Evolutionary conservation across 495 filamentous ascomycete genomes (phyloP).

Genomic region (Melanomma pulvis-pyrius): DNA sequence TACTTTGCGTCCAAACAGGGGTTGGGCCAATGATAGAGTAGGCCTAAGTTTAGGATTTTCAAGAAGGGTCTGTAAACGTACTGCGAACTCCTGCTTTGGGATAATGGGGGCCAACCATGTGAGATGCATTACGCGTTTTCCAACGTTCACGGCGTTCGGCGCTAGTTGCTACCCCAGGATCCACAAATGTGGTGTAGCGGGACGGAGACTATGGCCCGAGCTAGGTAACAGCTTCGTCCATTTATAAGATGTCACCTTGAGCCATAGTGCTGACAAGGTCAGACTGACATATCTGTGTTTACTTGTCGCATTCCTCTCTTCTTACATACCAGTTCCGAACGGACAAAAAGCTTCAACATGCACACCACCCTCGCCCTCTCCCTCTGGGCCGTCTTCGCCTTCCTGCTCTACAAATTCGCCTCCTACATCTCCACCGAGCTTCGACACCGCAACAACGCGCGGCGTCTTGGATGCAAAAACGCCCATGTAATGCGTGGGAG

Average conservation of each 20-base stretch:
- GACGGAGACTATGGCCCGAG: neutral
- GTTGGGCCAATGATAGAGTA: too few relatives aligned
- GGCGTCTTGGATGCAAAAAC: conserved; percentile 34
- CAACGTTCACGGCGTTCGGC: too few relatives aligned
- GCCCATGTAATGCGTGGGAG: conserved; percentile 49
- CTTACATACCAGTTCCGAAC: neutral
- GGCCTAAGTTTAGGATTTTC: too few relatives aligned
- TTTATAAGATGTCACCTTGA: neutral
- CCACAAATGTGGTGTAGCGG: neutral
- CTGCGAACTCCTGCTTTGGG: too few relatives aligned
- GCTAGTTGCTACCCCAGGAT: neutral
- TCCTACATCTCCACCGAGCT: conserved; percentile 8
- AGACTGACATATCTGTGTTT: neutral
- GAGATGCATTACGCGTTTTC: too few relatives aligned
- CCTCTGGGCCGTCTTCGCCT: conserved; percentile 10
- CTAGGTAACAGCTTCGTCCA: neutral
- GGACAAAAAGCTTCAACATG: conserved; percentile 5
- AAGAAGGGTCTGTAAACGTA: too few relatives aligned
- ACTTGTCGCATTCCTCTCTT: neutral
- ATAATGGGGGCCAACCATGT: too few relatives aligned
- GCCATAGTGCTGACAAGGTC: neutral
- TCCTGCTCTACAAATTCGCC: conserved; percentile 23
- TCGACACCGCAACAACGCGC: conserved; percentile 24
- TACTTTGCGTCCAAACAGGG: too few relatives aligned
- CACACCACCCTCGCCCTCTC: conserved; percentile 15